Base-by-base conservation (phyloP, 1,139 yeast genomes). In the Williopsis jadinii region DNA sequence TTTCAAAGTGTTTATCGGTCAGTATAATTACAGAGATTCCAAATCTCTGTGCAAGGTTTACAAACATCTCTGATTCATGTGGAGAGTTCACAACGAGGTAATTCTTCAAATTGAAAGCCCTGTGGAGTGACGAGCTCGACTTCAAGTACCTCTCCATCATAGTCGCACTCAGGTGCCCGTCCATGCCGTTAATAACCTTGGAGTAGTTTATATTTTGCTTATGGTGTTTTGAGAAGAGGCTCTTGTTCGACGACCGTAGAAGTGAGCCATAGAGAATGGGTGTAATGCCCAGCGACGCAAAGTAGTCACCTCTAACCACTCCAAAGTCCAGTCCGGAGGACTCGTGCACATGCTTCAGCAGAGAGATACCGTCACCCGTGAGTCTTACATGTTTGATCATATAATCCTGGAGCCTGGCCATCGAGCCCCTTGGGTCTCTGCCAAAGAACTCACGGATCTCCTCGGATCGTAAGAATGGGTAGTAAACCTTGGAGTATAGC, bases 31-130 rank as follows among this genome's bases (percentile, higher is more conserved):
- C 39, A 3, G 47, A 41, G 11, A 47, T 34, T 3, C 52, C 54
- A 9, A 50, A 30, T 27, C 41, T 48, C 2, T 45, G 40, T 2
- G 50, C 48, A 40, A 52, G 24, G 3, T 46, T 41, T 10, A 48
- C 41, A 42, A 44, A 49, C 30, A 50, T 44, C 28, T 52, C 55
- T 10, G 51, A 49, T 19, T 40, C 44, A 8, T 35, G 12, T 4
- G 55, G 55, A 3, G 50, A 44, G 19, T 51, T 44, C 12, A 51
- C 45, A 11, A 52, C 45, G 8, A 51, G n/a, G 30, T 49, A 51
- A 32, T 49, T 48, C 40, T 42, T 48, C 10, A 44, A 26, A 11
- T 34, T 41, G 2, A 41, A 28, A 8, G 39, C 39, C 28, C 26
- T 33, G 13, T 38, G 42, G 8, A 37, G 15, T 3, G 43, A 34